A percentile compares a stretch with the other conserved stretches of the same genome.
These are phyloP conservation scores for Scheffersomyces insectosa DNA, from an alignment of 1,139 yeast genomes.

Conservation along the genomic window DNA sequence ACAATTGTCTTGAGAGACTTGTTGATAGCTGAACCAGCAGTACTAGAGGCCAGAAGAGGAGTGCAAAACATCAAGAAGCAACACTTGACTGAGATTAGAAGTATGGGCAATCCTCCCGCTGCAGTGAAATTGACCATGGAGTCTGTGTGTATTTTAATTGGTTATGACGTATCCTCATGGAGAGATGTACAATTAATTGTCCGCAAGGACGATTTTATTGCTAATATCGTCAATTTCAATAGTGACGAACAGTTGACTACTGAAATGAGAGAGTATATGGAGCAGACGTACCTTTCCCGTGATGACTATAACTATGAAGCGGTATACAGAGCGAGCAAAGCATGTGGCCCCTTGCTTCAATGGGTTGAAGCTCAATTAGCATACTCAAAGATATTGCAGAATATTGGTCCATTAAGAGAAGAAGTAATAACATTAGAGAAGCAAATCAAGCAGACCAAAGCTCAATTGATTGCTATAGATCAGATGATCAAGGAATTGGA, in stretches of 20 bases:
- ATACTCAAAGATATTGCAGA: conserved; percentile 67
- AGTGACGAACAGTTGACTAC: conserved; percentile 59
- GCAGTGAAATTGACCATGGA: conserved; percentile 86
- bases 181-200: conserved; percentile 80
- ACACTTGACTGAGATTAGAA: conserved; percentile 83
- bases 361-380: conserved; percentile 90
- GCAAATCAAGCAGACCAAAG: conserved; percentile 61
- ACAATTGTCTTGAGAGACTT: conserved; percentile 61
- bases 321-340: conserved; percentile 88
- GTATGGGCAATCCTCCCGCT: conserved; percentile 90
- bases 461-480: conserved; percentile 72
- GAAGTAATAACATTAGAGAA: conserved; percentile 65
- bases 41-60: conserved; percentile 79
- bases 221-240: conserved; percentile 76
- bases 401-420: conserved; percentile 70
- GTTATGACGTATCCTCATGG: conserved; percentile 73
- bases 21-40: conserved; percentile 79
- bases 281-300: conserved; percentile 56
- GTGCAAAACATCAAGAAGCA: conserved; percentile 91
- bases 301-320: conserved; percentile 70
- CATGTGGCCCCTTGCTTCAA: conserved; percentile 87
- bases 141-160: conserved; percentile 80
- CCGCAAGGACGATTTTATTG: conserved; percentile 83
- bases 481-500: conserved; percentile 81
- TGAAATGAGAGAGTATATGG: conserved; percentile 58